Evolutionary conservation across 2,329 filamentous ascomycete genomes (phyloP).

Genomic region (Pseudopithomyces maydicus): DNA sequence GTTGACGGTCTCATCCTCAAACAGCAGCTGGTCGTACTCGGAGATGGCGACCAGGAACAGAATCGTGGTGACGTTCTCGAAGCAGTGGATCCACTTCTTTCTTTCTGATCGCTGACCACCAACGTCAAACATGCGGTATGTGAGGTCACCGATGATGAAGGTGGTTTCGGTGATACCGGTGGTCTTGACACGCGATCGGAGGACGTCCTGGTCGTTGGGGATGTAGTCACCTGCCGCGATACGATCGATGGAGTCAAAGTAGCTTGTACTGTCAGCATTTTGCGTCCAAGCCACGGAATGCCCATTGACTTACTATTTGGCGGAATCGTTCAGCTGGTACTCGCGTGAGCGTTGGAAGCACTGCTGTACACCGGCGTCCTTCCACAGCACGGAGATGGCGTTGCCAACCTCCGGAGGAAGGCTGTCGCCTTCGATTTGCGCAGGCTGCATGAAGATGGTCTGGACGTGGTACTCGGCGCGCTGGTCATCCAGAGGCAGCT

Average conservation of each 20-base stretch:
- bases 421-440: conserved; percentile 94
- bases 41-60: conserved; percentile 96
- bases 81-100: conserved; percentile 99
- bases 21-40: conserved; percentile 93
- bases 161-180: conserved; percentile 97
- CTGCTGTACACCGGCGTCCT: conserved; percentile 88
- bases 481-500: conserved; percentile 85
- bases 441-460: conserved; percentile 98
- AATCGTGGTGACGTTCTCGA: conserved; percentile 96
- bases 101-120: conserved; percentile 94
- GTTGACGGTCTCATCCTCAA: conserved; percentile 90
- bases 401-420: conserved; percentile 92
- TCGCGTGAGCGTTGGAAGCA: conserved; percentile 96
- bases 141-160: conserved; percentile 92
- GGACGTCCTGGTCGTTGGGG: conserved; percentile 92
- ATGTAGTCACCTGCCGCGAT: conserved; percentile 92
- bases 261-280: conserved; percentile 59
- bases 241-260: conserved; percentile 93
- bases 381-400: conserved; percentile 91
- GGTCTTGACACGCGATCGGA: conserved; percentile 95
- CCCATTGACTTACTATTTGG: conserved; percentile 77
- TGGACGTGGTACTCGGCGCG: conserved; percentile 96
- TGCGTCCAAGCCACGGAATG: conserved; percentile 2
- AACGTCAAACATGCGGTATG: conserved; percentile 97
- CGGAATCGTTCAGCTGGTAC: conserved; percentile 95